Evolutionary conservation across 257 asterid species (phyloP), one percentile per base, ranked within the genome.

Genomic region (Capsicum pubescens): DNA sequence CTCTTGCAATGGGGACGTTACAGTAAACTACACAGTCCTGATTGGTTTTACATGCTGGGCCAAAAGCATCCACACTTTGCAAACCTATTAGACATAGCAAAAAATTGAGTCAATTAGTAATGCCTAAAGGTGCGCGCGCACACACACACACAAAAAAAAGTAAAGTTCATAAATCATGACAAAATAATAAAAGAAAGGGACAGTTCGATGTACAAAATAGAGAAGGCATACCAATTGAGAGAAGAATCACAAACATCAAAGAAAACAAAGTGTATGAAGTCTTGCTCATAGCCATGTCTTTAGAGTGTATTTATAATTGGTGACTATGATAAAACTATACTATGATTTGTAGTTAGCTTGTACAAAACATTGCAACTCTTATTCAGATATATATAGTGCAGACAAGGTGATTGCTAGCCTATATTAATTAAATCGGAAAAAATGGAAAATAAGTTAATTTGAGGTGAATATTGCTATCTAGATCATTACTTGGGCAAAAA

Each of bases 381-480:
- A 76, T 76, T 52, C 26, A 76, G 15, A 39, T 76, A 50, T 52
- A 13, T 21, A 76, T 76, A 76, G 81, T 7, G 63, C 13, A 26
- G 26, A 52, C 2, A 21, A 76, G 63, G n/a, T 21, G 60, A 76
- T 50, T 74, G 14, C 0, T 3, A 26, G 32, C 32, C 32, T 26
- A 21, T 50, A 19, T 21, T 6, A 21, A 19, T 19, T 13, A 1
- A 48, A 50, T 36, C 7, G 50, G 0, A 13, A 36, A 68, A 68
- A 36, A 68, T 36, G 76, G 52, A 68, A 36, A 68, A 15, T 14
- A 68, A 12, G 61, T 50, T 3, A 52, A 74, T 50, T 50, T 46
- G n/a, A 74, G 21, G 46, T 74, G 10, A 11, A 19, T 50, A 26
- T 26, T 26, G 2, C 12, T 12, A 74, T 74, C 19, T 7, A 3